Conservation (phyloP, 2,329 filamentous ascomycete species). For the Sporothrix curviconia region DNA sequence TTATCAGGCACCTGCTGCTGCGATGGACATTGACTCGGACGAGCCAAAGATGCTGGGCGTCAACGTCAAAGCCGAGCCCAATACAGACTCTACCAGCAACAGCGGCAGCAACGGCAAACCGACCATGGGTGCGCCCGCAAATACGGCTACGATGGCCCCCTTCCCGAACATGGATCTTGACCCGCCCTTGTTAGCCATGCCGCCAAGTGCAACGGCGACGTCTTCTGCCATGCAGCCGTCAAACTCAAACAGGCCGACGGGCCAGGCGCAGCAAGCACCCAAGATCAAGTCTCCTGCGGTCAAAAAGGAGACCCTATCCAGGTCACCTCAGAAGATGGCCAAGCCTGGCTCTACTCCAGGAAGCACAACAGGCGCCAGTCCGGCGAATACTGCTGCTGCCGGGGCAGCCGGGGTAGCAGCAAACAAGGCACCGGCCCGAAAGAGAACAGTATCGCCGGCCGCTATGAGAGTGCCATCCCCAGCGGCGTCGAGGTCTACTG, state of each 20-base stretch:
- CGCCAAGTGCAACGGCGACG: background rate
- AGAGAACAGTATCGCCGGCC: constrained; percentile 13
- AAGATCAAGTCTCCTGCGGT: constrained; percentile 8
- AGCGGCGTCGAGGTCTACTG: constrained; percentile 1
- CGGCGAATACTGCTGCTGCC: constrained; percentile 1
- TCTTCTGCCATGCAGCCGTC: background rate
- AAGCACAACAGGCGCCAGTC: background rate
- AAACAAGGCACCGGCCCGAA: background rate
- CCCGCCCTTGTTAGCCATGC: constrained; percentile 20
- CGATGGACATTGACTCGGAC: constrained; percentile 28
- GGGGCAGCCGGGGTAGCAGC: constrained; percentile 10
- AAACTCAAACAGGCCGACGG: background rate
- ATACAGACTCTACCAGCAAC: background rate
- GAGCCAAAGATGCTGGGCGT: constrained; percentile 8
- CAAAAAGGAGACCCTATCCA: constrained; percentile 19
- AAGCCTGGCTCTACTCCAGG: constrained; percentile 12
- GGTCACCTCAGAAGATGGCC: constrained; percentile 18
- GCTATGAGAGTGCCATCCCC: constrained; percentile 13
- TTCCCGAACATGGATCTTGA: constrained; percentile 52
- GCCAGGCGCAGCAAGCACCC: background rate
- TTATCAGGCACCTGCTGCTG: constrained; percentile 21
- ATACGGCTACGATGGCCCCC: constrained; percentile 36
- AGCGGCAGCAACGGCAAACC: background rate
- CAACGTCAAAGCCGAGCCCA: constrained; percentile 34
- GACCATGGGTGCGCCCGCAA: no score